Evolutionary conservation across 2,329 filamentous ascomycete genomes (phyloP), one percentile per base, ranked within the genome.

Genomic region (Clonostachys rhizophaga): DNA sequence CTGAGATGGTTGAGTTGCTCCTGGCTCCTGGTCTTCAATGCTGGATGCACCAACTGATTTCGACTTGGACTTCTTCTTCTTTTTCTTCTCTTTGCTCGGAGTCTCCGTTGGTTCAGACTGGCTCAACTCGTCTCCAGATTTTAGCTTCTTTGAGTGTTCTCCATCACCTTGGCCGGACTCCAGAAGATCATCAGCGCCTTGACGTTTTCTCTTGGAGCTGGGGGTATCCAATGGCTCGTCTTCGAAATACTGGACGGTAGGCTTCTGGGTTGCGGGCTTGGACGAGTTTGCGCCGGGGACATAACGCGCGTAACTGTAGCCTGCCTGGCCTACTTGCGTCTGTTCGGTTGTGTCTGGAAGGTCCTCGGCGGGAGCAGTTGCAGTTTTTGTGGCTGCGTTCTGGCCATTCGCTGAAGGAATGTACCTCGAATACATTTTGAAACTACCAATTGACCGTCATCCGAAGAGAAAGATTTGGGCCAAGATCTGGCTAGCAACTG

Each of bases 391-490:
- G 45, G 40, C 45, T 40, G 20, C 47, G 42, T 42, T 43, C 42
- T 11, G 43, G 36, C 48, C 56, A 49, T 64, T 61, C 9, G 58
- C 17, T 7, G 62, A 58, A 39, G 67, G 71, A 14, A 74, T 57
- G 49, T 75, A 74, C 52, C 72, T 63, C 42, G 70, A 63, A 54
- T 74, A 72, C 67, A 70, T 70, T 16, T 34, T 16, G 35, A 10
- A 12, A 33, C 30, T 30, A 30, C 24, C 24, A 30, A 30, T 30
- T 30, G 24, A 30, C 24, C 24, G 24, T 30, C 24, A 30, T 30
- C 24, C 24, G 24, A 30, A 30, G 24, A 30, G 24, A 30, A 6
- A 30, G 24, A 40, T 40, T 3, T 18, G n/a, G 37, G 37, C n/a
- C n/a, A 40, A 18, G 37, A 40, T 3, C 24, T 30, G 24, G 24